Conservation (phyloP, 495 filamentous ascomycete genomes). For the Tirmania nivea region DNA sequence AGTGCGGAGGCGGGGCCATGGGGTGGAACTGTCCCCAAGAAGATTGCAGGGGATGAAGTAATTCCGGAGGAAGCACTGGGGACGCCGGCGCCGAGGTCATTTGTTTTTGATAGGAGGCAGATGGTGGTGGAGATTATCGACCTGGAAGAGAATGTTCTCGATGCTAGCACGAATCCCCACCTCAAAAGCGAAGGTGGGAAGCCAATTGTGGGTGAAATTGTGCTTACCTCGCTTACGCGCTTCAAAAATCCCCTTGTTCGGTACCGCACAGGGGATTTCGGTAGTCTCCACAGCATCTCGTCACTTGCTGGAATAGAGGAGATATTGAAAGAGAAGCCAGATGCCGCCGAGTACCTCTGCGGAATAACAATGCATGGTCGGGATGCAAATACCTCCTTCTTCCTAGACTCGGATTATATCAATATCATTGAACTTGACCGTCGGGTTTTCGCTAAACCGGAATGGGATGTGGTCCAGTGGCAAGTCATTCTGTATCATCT, state of each 20-base stretch:
- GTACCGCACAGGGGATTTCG: conserved; percentile 23
- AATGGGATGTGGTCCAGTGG: conserved; percentile 21
- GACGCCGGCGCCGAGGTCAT: conserved; percentile 6
- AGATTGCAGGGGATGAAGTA: too few relatives aligned
- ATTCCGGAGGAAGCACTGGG: too few relatives aligned
- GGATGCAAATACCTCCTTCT: conserved; percentile 21
- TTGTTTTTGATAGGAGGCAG: conserved; percentile 19
- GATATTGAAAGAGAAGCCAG: conserved; percentile 1
- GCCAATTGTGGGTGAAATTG: conserved; percentile 13
- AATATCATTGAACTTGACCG: conserved; percentile 10
- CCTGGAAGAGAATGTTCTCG: too few relatives aligned
- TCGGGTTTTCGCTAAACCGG: conserved; percentile 7
- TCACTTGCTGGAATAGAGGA: not conserved
- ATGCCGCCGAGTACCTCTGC: conserved; percentile 2
- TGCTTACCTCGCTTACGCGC: conserved; percentile 22
- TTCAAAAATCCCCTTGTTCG: conserved; percentile 23
- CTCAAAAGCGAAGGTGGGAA: too few relatives aligned
- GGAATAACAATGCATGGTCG: conserved; percentile 20
- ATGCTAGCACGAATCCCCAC: too few relatives aligned
- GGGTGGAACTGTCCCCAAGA: too few relatives aligned
- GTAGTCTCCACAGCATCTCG: conserved; percentile 19
- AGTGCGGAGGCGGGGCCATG: conserved; percentile 1
- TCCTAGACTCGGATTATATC: conserved; percentile 20
- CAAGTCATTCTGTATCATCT: conserved; percentile 19
- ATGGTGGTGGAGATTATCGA: conserved; percentile 16